These are phyloP conservation scores for Arabis alpina DNA, from an alignment of 345 rosid species.

Conservation along the genomic window DNA sequence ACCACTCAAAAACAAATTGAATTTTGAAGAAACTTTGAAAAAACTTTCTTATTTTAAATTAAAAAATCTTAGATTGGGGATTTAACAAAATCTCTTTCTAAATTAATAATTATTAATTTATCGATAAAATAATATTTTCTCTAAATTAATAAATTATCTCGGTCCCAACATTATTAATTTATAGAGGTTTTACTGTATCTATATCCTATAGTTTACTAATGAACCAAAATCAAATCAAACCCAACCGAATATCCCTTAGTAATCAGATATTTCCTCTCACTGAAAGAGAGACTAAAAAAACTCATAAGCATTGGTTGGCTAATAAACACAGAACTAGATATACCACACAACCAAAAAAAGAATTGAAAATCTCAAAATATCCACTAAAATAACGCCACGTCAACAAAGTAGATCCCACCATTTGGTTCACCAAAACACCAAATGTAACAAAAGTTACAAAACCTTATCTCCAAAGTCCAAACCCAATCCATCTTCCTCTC, in stretches of 20 bases:
- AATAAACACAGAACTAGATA: constrained; percentile 25
- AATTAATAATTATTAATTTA: no score
- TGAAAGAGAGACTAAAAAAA: neutral
- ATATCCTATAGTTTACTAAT: neutral
- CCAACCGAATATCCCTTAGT: neutral
- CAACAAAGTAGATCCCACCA: constrained; percentile 33
- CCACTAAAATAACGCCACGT: constrained; percentile 38
- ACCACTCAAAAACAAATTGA: no score
- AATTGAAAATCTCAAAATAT: constrained; percentile 8
- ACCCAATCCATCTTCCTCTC: constrained; percentile 67
- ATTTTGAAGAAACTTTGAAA: no score
- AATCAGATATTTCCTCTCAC: constrained; percentile 24
- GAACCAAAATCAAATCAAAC: neutral
- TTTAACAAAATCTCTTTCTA: no score
- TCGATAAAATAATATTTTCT: no score
- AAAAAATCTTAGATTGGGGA: no score
- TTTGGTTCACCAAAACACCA: constrained; percentile 46
- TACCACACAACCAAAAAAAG: constrained; percentile 7
- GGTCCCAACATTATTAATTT: no score
- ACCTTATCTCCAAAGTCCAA: constrained; percentile 73
- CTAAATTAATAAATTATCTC: no score
- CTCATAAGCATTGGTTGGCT: constrained; percentile 33
- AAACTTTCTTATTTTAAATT: no score
- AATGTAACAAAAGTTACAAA: constrained; percentile 42
- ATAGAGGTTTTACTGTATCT: no score